phyloP scores from a whole-genome alignment of 2,329 filamentous ascomycete species.

The Penicillium fuscoglaucum region DNA sequence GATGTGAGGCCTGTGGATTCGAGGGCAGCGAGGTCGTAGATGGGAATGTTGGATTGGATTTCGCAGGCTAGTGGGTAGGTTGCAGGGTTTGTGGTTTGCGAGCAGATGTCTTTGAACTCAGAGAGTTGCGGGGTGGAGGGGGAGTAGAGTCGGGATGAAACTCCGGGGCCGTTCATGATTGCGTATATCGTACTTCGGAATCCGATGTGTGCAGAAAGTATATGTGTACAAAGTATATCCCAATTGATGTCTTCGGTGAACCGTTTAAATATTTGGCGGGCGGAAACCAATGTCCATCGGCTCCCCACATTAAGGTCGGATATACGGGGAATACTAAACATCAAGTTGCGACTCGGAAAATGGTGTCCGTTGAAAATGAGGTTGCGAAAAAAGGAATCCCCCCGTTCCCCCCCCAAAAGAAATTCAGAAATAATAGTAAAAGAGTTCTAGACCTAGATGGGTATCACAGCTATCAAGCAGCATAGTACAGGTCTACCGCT shows the following conservation, averaged over 20 bases:
- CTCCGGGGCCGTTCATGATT: slow-evolving; percentile 10
- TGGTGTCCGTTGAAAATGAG: slow-evolving; percentile 11
- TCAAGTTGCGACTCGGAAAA: slow-evolving; percentile 8
- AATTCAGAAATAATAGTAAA: slow-evolving; percentile 6
- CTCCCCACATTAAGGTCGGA: slow-evolving; percentile 14
- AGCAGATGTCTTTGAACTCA: slow-evolving; percentile 49
- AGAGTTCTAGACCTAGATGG: slow-evolving; percentile 22
- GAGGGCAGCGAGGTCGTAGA: slow-evolving; percentile 52
- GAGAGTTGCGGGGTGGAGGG: slow-evolving; percentile 32
- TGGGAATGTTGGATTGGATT: slow-evolving; percentile 55
- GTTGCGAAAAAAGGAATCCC: background rate
- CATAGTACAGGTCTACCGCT: slow-evolving; percentile 30
- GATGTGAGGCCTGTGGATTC: slow-evolving; percentile 31
- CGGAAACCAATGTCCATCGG: slow-evolving; percentile 24
- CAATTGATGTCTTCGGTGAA: background rate
- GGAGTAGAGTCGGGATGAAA: slow-evolving; percentile 28
- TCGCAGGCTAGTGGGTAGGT: slow-evolving; percentile 52
- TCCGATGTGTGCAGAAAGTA: background rate
- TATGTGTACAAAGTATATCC: background rate
- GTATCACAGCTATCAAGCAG: slow-evolving; percentile 31
- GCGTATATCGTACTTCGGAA: background rate
- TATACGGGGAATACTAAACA: background rate
- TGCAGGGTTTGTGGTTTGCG: slow-evolving; percentile 36
- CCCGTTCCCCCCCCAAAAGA: no score
- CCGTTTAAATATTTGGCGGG: slow-evolving; percentile 7